Conservation (phyloP, 2,329 filamentous ascomycete genomes). For the Grosmannia penicillata region DNA sequence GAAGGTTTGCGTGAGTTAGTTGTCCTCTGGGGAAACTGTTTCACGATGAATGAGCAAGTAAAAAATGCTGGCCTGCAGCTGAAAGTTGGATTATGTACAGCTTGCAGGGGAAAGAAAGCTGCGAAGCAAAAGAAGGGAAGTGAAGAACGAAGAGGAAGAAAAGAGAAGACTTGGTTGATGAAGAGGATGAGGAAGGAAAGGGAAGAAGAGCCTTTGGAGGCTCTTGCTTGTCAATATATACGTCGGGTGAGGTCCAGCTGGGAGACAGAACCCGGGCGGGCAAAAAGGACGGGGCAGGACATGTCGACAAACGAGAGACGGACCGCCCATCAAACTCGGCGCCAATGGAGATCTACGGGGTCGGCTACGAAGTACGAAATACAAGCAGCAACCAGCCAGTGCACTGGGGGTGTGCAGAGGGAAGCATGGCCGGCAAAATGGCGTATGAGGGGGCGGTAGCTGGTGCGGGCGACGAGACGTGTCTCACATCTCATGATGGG, state of each 20-base stretch:
- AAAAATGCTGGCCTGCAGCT: conserved; percentile 17
- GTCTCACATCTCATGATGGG: conserved; percentile 11
- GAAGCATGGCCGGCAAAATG: conserved; percentile 1
- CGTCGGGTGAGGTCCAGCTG: background rate
- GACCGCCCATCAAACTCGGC: background rate
- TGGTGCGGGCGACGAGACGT: conserved; percentile 4
- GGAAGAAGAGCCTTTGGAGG: background rate
- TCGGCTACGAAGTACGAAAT: background rate
- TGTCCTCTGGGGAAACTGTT: background rate
- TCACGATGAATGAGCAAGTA: conserved; percentile 3
- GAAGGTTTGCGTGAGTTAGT: conserved; percentile 6
- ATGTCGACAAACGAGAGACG: background rate
- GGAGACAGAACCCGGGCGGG: background rate
- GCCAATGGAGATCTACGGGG: background rate
- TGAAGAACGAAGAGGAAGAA: conserved; percentile 3
- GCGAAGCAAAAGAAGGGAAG: background rate
- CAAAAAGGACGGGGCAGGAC: background rate
- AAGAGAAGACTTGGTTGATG: background rate
- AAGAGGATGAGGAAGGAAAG: background rate
- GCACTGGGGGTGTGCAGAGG: background rate
- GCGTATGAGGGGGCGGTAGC: conserved; percentile 1
- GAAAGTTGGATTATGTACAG: conserved; percentile 6
- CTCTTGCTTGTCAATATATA: background rate
- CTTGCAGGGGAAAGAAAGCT: conserved; percentile 3
- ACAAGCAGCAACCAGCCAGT: too few relatives aligned